A percentile compares a stretch with the other conserved stretches of the same genome.
Evolutionary conservation across 306 rosid species (phyloP).

Genomic region (Vigna radiata): DNA sequence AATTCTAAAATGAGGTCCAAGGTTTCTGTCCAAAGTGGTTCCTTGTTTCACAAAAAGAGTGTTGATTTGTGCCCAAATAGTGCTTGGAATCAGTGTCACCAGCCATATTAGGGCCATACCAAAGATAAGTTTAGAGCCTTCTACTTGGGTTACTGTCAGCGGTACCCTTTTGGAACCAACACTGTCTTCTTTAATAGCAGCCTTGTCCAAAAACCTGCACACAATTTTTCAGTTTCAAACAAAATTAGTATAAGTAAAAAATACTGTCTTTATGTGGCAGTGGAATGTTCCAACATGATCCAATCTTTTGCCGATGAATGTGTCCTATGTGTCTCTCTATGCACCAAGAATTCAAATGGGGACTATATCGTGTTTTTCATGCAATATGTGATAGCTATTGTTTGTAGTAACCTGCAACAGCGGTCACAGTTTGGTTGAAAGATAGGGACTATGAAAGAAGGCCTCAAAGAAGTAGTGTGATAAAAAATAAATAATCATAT

Average conservation of each 20-base stretch:
- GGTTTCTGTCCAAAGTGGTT: constrained; percentile 72
- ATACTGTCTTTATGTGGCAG: neutral
- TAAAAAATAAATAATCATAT: neutral
- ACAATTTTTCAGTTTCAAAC: constrained; percentile 24
- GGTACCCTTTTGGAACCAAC: constrained; percentile 44
- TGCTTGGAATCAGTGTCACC: constrained; percentile 79
- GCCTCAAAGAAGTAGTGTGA: constrained; percentile 12
- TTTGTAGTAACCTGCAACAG: constrained; percentile 2
- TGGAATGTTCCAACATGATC: neutral
- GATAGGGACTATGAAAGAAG: constrained; percentile 38
- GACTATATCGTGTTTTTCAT: constrained; percentile 15
- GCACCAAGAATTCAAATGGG: constrained; percentile 23
- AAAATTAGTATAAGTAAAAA: neutral
- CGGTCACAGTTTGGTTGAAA: constrained; percentile 43
- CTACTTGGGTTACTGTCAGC: constrained; percentile 87
- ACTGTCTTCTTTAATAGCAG: constrained; percentile 46
- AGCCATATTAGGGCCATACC: constrained; percentile 73
- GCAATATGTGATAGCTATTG: constrained; percentile 26
- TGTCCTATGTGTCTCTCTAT: constrained; percentile 23
- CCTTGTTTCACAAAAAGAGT: constrained; percentile 95
- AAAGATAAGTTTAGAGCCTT: constrained; percentile 78
- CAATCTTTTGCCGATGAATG: constrained; percentile 6
- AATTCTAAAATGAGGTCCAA: constrained; percentile 66
- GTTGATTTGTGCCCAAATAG: constrained; percentile 77
- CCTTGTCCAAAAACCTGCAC: constrained; percentile 62